Evolutionary conservation across 768 basidiomycete genomes (phyloP).

Genomic region (Termitomyces sp.): DNA sequence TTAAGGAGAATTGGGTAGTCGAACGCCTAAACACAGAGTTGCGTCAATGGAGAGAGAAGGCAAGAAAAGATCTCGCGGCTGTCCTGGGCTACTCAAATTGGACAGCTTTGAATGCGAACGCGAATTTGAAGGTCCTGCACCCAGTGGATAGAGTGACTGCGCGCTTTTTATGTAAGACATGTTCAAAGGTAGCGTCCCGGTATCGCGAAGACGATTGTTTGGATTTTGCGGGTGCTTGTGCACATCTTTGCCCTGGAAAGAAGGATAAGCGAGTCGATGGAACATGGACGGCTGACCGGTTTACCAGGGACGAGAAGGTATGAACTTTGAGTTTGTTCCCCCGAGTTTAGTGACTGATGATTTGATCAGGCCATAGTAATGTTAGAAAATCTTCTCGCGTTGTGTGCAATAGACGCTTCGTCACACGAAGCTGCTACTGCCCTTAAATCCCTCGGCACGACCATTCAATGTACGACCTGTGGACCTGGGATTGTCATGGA

Average conservation of each 20-base stretch:
- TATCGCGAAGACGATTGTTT: constrained; percentile 40
- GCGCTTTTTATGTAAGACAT: constrained; percentile 51
- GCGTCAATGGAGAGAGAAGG: constrained; percentile 39
- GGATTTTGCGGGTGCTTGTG: constrained; percentile 53
- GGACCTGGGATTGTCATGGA: constrained; percentile 42
- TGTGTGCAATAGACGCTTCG: constrained; percentile 22
- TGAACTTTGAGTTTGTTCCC: background rate
- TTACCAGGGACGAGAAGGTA: constrained; percentile 58
- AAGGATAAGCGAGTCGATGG: constrained; percentile 18
- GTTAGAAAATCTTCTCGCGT: constrained; percentile 30
- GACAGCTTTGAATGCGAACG: constrained; percentile 40
- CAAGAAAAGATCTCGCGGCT: constrained; percentile 36
- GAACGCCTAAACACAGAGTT: constrained; percentile 39
- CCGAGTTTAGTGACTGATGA: background rate
- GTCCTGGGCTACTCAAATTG: constrained; percentile 48
- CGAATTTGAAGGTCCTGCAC: constrained; percentile 40
- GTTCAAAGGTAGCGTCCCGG: constrained; percentile 29
- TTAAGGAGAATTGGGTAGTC: constrained; percentile 23
- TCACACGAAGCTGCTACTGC: constrained; percentile 16
- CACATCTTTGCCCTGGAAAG: constrained; percentile 45
- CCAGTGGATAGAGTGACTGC: constrained; percentile 56
- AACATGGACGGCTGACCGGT: constrained; percentile 45
- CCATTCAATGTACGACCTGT: constrained; percentile 47
- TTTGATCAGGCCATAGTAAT: constrained; percentile 39
- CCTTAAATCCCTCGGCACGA: constrained; percentile 19